Evolutionary conservation across 805 yeast genomes (phyloP).

Genomic region (Jamesozyma gamospora): DNA sequence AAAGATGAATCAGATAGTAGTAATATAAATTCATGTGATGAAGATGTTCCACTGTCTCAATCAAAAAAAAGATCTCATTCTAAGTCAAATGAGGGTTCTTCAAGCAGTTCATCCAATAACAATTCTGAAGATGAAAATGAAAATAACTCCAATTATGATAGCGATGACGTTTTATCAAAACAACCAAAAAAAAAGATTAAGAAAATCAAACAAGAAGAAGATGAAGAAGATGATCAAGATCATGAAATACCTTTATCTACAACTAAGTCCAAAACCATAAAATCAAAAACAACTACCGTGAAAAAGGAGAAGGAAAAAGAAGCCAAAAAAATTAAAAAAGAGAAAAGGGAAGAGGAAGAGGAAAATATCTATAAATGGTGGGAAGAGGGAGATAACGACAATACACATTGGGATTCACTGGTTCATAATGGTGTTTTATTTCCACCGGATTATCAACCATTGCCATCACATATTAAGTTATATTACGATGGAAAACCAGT

Average conservation of each 20-base stretch:
- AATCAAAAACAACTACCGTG: neutral
- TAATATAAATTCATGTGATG: slow-evolving; percentile 1
- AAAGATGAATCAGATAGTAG: no score
- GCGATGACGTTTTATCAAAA: slow-evolving; percentile 18
- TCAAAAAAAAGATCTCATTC: neutral
- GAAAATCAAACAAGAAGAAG: neutral
- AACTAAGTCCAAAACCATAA: slow-evolving; percentile 1
- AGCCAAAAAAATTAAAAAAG: slow-evolving; percentile 4
- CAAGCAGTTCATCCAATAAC: neutral
- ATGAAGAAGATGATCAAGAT: slow-evolving; percentile 5
- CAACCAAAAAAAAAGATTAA: slow-evolving; percentile 7
- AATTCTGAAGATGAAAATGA: slow-evolving; percentile 1
- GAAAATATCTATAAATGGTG: slow-evolving; percentile 72
- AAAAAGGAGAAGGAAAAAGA: slow-evolving; percentile 8
- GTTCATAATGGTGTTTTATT: slow-evolving; percentile 87
- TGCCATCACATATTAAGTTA: slow-evolving; percentile 68
- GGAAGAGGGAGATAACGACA: slow-evolving; percentile 68
- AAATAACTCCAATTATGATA: slow-evolving; percentile 10
- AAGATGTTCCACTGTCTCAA: slow-evolving; percentile 4
- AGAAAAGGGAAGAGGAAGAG: slow-evolving; percentile 32
- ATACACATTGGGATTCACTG: slow-evolving; percentile 71
- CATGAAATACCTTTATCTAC: slow-evolving; percentile 3
- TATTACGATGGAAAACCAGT: slow-evolving; percentile 72
- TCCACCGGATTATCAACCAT: slow-evolving; percentile 84
- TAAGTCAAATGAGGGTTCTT: neutral